These are phyloP conservation scores for Fusarium kyushuense DNA, from an alignment of 2,329 filamentous ascomycete species.

Conservation along the genomic window DNA sequence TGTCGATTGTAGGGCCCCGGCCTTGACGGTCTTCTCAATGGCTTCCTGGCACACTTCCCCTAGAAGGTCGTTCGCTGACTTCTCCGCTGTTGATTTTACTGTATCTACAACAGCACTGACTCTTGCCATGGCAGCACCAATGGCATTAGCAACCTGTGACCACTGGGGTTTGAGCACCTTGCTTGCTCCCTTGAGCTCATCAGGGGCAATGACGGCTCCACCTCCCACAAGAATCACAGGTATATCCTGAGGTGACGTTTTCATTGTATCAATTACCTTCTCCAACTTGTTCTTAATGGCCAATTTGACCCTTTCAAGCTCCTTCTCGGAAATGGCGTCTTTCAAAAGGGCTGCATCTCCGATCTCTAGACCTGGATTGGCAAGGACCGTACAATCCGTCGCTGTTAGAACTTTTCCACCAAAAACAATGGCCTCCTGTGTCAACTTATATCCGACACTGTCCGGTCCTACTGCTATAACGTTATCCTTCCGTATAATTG, in stretches of 20 bases:
- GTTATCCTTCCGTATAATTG: conserved; percentile 60
- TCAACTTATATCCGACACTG: conserved; percentile 70
- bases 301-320: conserved; percentile 55
- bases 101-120: conserved; percentile 67
- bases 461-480: conserved; percentile 67
- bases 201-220: conserved; percentile 69
- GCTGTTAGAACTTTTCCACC: conserved; percentile 68
- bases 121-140: conserved; percentile 72
- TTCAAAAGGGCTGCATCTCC: conserved; percentile 57
- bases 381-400: conserved; percentile 65
- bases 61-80: conserved; percentile 54
- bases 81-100: conserved; percentile 61
- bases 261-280: conserved; percentile 70
- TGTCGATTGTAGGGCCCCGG: conserved; percentile 59
- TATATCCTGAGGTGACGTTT: conserved; percentile 69
- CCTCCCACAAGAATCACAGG: conserved; percentile 73
- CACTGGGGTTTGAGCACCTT: conserved; percentile 67
- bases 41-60: conserved; percentile 56
- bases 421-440: conserved; percentile 66
- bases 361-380: conserved; percentile 52
- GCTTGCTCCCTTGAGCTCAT: conserved; percentile 67
- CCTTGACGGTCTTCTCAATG: conserved; percentile 58
- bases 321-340: conserved; percentile 47
- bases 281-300: conserved; percentile 66
- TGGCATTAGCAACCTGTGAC: conserved; percentile 72